Base-by-base conservation (phyloP, 2,329 filamentous ascomycete genomes). In the Chlorencoelia australis region DNA sequence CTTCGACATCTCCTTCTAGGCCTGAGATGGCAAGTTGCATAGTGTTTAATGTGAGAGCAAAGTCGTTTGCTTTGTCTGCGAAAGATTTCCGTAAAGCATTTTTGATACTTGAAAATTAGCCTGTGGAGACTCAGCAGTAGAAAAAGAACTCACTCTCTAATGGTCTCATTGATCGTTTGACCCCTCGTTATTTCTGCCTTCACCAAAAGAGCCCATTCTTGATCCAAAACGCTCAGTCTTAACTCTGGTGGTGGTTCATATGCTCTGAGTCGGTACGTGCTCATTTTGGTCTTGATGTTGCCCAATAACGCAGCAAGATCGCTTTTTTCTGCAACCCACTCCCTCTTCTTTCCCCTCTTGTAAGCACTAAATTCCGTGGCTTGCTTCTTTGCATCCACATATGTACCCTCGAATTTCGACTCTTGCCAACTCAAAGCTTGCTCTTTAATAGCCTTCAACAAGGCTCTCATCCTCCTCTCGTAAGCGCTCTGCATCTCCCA, bases 401-500 rank as follows among this genome's bases (percentile, higher is more conserved):
- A 98, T 17, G 88, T 94, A 18, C 91, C 91, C 50, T 89, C 82
- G 53, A 96, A 96, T 16, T 69, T 78, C 8, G 89, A 75, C 30
- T 75, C 72, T 47, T 81, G 72, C 91, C 91, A 98, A 40, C 69
- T 60, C 37, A 80, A 69, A 32, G 79, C 71, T 59, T 94, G 87
- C 45, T 71, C 71, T 17, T 71, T 68, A 50, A 96, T 86, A 45
- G 78, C 71, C 48, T 75, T 70, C 45, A 96, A 67, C 26, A 98
- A 69, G 48, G 79, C 84, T 40, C 76, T 75, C 84, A 96, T 94
- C 42, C 91, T 76, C 54, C 82, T 73, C 67, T 98, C 91, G 57
- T 89, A 98, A 19, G 82, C 84, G 56, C 86, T 94, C 62, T 98
- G 88, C 91, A 98, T 98, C 63, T 95, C 89, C 91, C 91, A 98